Evolutionary conservation across 768 basidiomycete species (phyloP), one percentile per base, ranked within the genome.

Genomic region (Krasilnikovozyma curviuscula): DNA sequence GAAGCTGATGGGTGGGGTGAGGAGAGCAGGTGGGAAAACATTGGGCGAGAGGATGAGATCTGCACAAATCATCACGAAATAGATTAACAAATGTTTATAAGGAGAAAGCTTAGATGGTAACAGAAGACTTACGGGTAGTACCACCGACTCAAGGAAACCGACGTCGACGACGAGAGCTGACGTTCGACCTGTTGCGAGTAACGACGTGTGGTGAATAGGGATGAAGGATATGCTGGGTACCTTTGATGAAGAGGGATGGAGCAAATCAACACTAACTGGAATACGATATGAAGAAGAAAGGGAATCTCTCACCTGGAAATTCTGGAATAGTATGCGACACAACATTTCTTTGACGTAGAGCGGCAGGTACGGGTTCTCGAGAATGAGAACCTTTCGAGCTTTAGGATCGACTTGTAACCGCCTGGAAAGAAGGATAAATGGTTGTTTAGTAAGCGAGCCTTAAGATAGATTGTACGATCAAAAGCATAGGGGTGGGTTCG

Each of bases 341-440:
- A 97, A 72, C 50, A 75, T 76, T 35, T 91, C 83, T 65, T 97
- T 97, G 59, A 95, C 77, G 48, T 79, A 73, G 1, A 83, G 62
- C 1, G 89, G 84, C 16, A 95, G 68, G 21, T 91, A 66, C 0
- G 91, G 83, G 61, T 85, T 81, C 65, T 97, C 93, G 6, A 91
- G 70, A 19, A 98, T 57, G 45, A 97, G 84, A 45, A 98, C 81
- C 65, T 93, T 97, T 46, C 93, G 76, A 27, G 86, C 79, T 64
- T 88, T 91, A 1, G 93, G 83, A 60, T 97, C 93, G 56, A 85
- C 83, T 63, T n/a, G n/a, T n/a, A n/a, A n/a, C n/a, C n/a, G n/a
- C n/a, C n/a, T n/a, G n/a, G n/a, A n/a, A n/a, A n/a, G n/a, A n/a
- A n/a, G n/a, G n/a, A n/a, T n/a, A n/a, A n/a, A n/a, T n/a, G n/a